Evolutionary conservation across 2,329 filamentous ascomycete genomes (phyloP).

Genomic region (Aspergillus sp.): DNA sequence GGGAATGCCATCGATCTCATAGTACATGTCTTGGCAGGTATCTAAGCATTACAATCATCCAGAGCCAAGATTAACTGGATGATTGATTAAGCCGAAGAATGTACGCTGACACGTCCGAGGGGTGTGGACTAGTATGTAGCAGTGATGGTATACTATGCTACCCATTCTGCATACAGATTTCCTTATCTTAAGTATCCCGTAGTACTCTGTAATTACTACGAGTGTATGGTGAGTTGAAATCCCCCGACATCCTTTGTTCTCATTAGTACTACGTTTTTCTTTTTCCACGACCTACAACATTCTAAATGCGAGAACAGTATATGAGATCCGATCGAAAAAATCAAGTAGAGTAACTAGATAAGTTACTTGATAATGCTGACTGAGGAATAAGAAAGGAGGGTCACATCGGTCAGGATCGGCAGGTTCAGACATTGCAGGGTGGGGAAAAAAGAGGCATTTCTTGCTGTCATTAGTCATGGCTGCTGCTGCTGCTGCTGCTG

Average conservation of each 20-base stretch:
- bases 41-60: background rate
- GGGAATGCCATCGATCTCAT: background rate
- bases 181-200: too few relatives aligned
- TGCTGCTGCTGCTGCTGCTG: background rate
- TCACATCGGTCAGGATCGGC: background rate
- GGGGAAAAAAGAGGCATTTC: background rate
- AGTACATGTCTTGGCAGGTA: background rate
- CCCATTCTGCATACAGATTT: too few relatives aligned
- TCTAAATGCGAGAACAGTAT: background rate
- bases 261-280: too few relatives aligned
- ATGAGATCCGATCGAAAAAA: background rate
- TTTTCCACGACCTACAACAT: background rate
- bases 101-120: background rate
- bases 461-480: slow-evolving; percentile 4
- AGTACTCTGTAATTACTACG: too few relatives aligned
- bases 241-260: background rate
- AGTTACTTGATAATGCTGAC: too few relatives aligned
- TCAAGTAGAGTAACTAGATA: too few relatives aligned
- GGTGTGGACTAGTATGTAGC: background rate
- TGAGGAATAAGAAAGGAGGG: too few relatives aligned
- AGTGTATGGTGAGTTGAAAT: background rate
- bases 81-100: background rate
- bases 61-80: background rate
- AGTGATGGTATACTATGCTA: too few relatives aligned
- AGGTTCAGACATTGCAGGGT: slow-evolving; percentile 2